These are phyloP conservation scores for Dissoconium aciculare DNA, from an alignment of 2,329 filamentous ascomycete species.

Conservation along the genomic window DNA sequence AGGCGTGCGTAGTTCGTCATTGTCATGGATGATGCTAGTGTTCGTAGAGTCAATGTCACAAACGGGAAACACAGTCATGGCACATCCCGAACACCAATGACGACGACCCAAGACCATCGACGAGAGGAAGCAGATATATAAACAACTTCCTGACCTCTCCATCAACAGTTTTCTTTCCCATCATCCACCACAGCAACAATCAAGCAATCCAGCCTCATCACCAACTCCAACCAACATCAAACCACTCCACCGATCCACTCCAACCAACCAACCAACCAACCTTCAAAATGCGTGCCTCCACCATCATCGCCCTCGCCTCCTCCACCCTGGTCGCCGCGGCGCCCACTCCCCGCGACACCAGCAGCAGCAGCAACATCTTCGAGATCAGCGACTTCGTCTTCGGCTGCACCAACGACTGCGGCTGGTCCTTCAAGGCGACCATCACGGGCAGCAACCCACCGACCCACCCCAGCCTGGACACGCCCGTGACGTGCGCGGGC, in stretches of 20 bases:
- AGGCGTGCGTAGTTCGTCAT: too few species aligned
- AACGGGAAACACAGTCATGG: too few species aligned
- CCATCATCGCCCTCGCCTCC: slow-evolving; percentile 10
- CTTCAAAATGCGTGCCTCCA: slow-evolving; percentile 12
- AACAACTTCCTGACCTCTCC: too few species aligned
- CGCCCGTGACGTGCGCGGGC: slow-evolving; percentile 10
- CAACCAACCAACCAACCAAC: slow-evolving; percentile 4
- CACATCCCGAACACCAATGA: too few species aligned
- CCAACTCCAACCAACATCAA: too few species aligned
- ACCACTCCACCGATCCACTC: not conserved
- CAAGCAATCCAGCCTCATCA: too few species aligned
- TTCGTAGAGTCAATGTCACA: too few species aligned
- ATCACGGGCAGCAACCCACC: slow-evolving; percentile 6
- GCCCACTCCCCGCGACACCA: slow-evolving; percentile 2
- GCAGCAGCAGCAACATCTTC: slow-evolving; percentile 7
- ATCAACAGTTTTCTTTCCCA: too few species aligned
- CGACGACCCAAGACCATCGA: too few species aligned
- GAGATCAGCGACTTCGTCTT: slow-evolving; percentile 14
- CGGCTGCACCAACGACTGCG: slow-evolving; percentile 14
- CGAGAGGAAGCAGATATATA: too few species aligned
- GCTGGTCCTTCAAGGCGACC: slow-evolving; percentile 12
- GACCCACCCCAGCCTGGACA: slow-evolving; percentile 10
- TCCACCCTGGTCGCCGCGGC: slow-evolving; percentile 11
- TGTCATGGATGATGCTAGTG: too few species aligned
- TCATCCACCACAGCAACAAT: too few species aligned